Percentiles rank a stretch among this genome's conserved stretches.
Conservation (phyloP, 805 yeast species). For the Metschnikowia henanensis region DNA sequence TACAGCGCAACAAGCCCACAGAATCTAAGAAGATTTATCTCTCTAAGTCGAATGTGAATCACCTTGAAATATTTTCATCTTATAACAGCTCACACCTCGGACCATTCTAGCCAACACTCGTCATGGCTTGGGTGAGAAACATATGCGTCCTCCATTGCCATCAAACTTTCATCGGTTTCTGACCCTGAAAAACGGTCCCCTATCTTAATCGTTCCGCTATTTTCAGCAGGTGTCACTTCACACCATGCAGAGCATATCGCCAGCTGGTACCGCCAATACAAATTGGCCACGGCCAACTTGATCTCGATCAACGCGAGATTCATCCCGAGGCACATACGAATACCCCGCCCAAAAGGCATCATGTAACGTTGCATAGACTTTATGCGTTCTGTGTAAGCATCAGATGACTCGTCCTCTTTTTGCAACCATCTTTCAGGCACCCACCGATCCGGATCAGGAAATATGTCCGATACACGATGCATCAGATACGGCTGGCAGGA, state of each 20-base stretch:
- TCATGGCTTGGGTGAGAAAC: conserved; percentile 52
- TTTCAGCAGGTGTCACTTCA: conserved; percentile 18
- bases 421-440: conserved; percentile 63
- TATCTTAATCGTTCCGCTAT: conserved; percentile 11
- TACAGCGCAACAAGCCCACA: too few relatives aligned
- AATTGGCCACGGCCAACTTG: conserved; percentile 52
- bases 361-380: conserved; percentile 50
- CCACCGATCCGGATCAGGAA: conserved; percentile 51
- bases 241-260: conserved; percentile 43
- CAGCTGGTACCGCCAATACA: conserved; percentile 50
- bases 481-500: conserved; percentile 67
- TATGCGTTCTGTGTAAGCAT: conserved; percentile 34
- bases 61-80: too few relatives aligned
- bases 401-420: conserved; percentile 30
- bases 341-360: conserved; percentile 73
- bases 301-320: conserved; percentile 65
- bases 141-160: conserved; percentile 51
- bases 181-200: conserved; percentile 14
- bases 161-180: conserved; percentile 42
- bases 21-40: too few relatives aligned
- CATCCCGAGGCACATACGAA: conserved; percentile 74
- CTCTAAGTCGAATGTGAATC: too few relatives aligned
- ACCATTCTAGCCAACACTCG: conserved; percentile 51
- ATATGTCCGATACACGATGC: conserved; percentile 51
- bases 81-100: not conserved